A percentile compares a stretch with the other conserved stretches of the same genome.
phyloP scores from a whole-genome alignment of 129 eudicot species.

The Chrysanthemum makinoi region DNA sequence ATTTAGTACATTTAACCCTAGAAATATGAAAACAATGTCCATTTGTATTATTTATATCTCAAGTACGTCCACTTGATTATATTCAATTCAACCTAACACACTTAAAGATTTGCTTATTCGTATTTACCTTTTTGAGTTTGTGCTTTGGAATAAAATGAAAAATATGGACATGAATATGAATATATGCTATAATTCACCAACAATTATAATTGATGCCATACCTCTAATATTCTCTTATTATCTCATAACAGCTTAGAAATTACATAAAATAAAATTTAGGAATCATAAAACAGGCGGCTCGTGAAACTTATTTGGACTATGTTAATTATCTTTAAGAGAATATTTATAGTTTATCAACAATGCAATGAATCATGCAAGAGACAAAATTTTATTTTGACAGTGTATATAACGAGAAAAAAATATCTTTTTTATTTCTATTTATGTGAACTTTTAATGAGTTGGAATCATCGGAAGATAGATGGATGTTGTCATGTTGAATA shows the following conservation, averaged over 20 bases:
- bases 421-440: not conserved
- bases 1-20: no score
- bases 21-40: no score
- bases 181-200: conserved; percentile 31
- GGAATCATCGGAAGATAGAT: conserved; percentile 36
- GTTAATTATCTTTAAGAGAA: not conserved
- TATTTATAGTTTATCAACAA: conserved; percentile 14
- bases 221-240: conserved; percentile 29
- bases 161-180: conserved; percentile 30
- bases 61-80: conserved; percentile 13
- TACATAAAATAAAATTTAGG: not conserved
- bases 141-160: conserved; percentile 39
- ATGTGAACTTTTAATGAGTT: conserved; percentile 38
- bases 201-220: conserved; percentile 23
- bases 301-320: conserved; percentile 6
- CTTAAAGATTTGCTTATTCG: conserved; percentile 31
- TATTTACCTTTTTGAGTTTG: conserved; percentile 33
- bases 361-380: conserved; percentile 22
- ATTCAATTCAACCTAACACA: conserved; percentile 28
- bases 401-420: not conserved
- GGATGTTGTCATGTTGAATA: conserved; percentile 28
- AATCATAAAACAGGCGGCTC: conserved; percentile 28
- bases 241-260: conserved; percentile 22
- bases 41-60: not conserved
- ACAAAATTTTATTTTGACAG: conserved; percentile 6